Evolutionary conservation across 2,329 filamentous ascomycete species (phyloP), one percentile per base, ranked within the genome.

Genomic region (Claviceps africana): DNA sequence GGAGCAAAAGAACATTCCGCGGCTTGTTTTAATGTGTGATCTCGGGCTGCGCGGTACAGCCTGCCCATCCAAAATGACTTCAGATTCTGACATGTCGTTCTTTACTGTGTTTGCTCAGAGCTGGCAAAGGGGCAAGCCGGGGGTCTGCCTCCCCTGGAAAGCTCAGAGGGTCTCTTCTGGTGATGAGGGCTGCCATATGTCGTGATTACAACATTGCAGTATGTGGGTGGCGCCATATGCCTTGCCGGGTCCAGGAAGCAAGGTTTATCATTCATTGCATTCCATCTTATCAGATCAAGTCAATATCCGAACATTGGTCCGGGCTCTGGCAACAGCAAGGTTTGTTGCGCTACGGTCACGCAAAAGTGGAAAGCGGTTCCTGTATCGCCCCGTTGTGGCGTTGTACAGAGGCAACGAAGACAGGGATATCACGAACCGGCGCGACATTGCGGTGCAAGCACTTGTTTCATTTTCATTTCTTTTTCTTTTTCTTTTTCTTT

Each of bases 201-300:
- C 25, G 25, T 25, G 25, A 25, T 25, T 25, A 25, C 25, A 25
- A 25, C 25, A 25, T 25, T 25, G 25, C 25, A 3, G 25, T 25
- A 4, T 42, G 39, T 39, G n/a, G n/a, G 42, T 28, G 40, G 40
- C 47, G 25, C n/a, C 28, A 44, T 28, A 37, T 30, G 45, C 28
- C 35, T 17, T 30, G 40, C 46, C 2, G 15, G 30, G 47, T 45
- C 30, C 25, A 31, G 25, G 15, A 25, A 11, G 21, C 13, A 13
- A 31, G 21, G 9, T 43, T 35, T 42, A 39, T 49, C 15, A 19
- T 42, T 2, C 30, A 11, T 33, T 4, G 17, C 45, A 11, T 21
- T 35, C 25, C 30, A 54, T 54, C 50, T 52, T 52, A 54, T 54
- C 53, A 52, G 53, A 54, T 52, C 42, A 49, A 49, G 35, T 19